Evolutionary conservation across 768 basidiomycete genomes (phyloP).

Genomic region (Daedaleopsis sinensis): DNA sequence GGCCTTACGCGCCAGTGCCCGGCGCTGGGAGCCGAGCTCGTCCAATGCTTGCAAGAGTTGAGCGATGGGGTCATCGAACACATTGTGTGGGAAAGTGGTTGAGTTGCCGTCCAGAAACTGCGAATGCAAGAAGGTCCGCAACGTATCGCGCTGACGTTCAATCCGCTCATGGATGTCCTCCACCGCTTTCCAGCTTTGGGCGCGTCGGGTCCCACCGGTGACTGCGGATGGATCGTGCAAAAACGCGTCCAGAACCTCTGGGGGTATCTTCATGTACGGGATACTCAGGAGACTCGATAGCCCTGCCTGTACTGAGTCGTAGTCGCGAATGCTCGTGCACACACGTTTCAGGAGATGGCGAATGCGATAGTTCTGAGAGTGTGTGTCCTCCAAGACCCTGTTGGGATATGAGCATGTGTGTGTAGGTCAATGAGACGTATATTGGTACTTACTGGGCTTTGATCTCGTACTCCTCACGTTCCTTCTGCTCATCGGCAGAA

Average conservation of each 20-base stretch:
- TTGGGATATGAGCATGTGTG: neutral
- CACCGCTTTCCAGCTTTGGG: constrained; percentile 69
- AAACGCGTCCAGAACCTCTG: constrained; percentile 73
- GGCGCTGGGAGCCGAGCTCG: constrained; percentile 49
- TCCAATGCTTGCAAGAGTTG: constrained; percentile 52
- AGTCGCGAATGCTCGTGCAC: constrained; percentile 63
- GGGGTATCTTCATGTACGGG: constrained; percentile 53
- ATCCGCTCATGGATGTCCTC: constrained; percentile 75
- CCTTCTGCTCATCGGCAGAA: constrained; percentile 50
- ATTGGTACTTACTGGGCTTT: constrained; percentile 51
- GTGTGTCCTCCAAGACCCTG: constrained; percentile 64
- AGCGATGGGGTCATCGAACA: constrained; percentile 58
- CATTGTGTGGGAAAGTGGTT: constrained; percentile 8
- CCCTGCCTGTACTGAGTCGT: constrained; percentile 59
- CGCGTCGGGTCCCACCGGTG: constrained; percentile 62
- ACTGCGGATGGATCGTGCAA: constrained; percentile 80
- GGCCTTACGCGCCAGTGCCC: constrained; percentile 48
- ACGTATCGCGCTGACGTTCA: constrained; percentile 54
- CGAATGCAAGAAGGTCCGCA: constrained; percentile 26
- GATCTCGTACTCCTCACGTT: constrained; percentile 58
- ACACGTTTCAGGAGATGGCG: constrained; percentile 71
- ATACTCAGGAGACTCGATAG: constrained; percentile 52
- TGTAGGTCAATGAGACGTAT: neutral
- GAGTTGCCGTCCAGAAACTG: neutral
- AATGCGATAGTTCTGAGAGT: constrained; percentile 65